Evolutionary conservation across 116 monocot genomes (phyloP), one percentile per base, ranked within the genome.

Genomic region (Zostera marina): DNA sequence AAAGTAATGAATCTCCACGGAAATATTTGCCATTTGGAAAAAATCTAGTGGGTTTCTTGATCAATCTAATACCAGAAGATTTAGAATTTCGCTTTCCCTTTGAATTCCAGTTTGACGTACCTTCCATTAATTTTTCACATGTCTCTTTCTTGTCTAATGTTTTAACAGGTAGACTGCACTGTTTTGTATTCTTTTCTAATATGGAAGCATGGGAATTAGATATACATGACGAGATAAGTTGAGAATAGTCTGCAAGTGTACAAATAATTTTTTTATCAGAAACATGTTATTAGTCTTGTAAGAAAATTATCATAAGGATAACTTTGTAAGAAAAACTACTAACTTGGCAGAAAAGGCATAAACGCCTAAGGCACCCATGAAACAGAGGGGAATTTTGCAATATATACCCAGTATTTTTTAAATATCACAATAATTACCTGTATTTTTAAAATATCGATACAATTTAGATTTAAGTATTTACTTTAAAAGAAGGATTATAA

Each of bases 191-290:
- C n/a, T 55, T 38, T 21, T 47, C 46, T 13, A 47, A 56, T 11
- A 47, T 14, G n/a, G 22, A 12, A 23, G 12, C 11, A 8, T 15
- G 44, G 25, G 46, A 22, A 47, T 61, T 14, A 17, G 61, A 47
- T 58, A 41, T 39, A 16, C 40, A 40, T 40, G 7, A 57, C 23
- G 61, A 13, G 23, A 61, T 7, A 12, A 45, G 22, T 7, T 61
- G 61, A 8, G 22, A 61, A 61, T 21, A 22, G 22, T 61, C 45
- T 47, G 61, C n/a, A 39, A 32, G 26, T 26, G 26, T 40, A 24
- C 25, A 56, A 56, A 56, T 5, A 32, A 32, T 32, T 32, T n/a
- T n/a, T n/a, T n/a, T n/a, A 5, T 32, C 32, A 32, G 32, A 32
- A 32, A 32, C 32, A 32, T 32, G 32, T 32, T 32, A n/a, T 5